These are phyloP conservation scores for Artemisia tridentata DNA, from an alignment of 129 eudicot genomes.

Conservation along the genomic window DNA sequence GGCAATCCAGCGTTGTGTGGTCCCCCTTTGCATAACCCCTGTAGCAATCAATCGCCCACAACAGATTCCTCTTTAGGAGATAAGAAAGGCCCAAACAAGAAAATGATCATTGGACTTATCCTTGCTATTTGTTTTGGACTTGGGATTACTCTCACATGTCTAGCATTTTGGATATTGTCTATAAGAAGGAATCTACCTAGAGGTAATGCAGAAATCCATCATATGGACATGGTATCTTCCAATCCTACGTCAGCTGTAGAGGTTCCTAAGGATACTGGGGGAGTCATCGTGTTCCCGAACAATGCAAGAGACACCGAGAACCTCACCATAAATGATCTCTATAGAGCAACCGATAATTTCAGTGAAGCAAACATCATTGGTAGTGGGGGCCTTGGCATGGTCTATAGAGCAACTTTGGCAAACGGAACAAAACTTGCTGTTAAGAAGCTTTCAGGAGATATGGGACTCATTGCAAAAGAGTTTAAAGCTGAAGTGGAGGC, in stretches of 20 bases:
- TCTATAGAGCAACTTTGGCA: constrained; percentile 64
- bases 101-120: constrained; percentile 48
- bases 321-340: constrained; percentile 53
- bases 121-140: constrained; percentile 61
- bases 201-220: constrained; percentile 55
- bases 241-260: constrained; percentile 56
- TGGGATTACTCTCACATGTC: constrained; percentile 43
- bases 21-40: constrained; percentile 39
- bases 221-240: constrained; percentile 45
- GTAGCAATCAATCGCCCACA: constrained; percentile 15
- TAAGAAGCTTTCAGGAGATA: constrained; percentile 76
- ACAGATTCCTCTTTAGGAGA: constrained; percentile 1
- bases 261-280: constrained; percentile 52
- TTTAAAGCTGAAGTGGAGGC: constrained; percentile 88
- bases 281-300: constrained; percentile 58
- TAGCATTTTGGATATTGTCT: constrained; percentile 59
- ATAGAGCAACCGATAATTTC: constrained; percentile 78
- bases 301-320: constrained; percentile 52
- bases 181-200: constrained; percentile 57
- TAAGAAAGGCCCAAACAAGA: constrained; percentile 51
- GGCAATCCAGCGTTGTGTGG: constrained; percentile 70
- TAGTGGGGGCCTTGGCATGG: constrained; percentile 83
- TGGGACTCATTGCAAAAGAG: constrained; percentile 84
- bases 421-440: constrained; percentile 65
- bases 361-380: constrained; percentile 77